These are phyloP conservation scores for Exophiala viscosa DNA, from an alignment of 2,329 filamentous ascomycete species.

Conservation along the genomic window DNA sequence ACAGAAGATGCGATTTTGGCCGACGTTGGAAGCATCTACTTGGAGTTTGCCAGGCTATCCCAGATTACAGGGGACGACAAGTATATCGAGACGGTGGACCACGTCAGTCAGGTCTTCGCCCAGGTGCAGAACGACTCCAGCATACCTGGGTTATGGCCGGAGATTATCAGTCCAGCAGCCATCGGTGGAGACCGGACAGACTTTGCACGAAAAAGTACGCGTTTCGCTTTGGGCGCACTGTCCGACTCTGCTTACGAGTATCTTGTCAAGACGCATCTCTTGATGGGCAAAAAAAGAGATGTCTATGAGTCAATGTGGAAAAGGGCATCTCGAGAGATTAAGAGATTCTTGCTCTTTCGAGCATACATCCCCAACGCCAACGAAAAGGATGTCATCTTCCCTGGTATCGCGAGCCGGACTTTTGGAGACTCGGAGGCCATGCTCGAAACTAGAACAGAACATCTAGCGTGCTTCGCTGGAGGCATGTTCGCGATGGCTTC, in stretches of 20 bases:
- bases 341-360: conserved; percentile 69
- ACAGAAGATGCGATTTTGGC: conserved; percentile 7
- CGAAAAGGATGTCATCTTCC: conserved; percentile 43
- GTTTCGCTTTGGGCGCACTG: conserved; percentile 14
- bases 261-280: conserved; percentile 47
- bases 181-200: background rate
- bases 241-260: conserved; percentile 57
- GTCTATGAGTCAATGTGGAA: background rate
- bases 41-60: conserved; percentile 23
- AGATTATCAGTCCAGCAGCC: conserved; percentile 23
- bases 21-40: conserved; percentile 16
- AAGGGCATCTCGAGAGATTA: conserved; percentile 41
- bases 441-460: conserved; percentile 50
- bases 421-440: conserved; percentile 36
- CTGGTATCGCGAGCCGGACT: conserved; percentile 37
- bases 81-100: conserved; percentile 37
- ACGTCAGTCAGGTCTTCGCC: conserved; percentile 33
- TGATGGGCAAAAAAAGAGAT: conserved; percentile 1
- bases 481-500: conserved; percentile 69
- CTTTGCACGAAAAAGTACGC: background rate
- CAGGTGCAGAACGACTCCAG: conserved; percentile 27
- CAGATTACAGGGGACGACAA: conserved; percentile 37
- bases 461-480: conserved; percentile 67
- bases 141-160: conserved; percentile 39
- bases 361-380: conserved; percentile 59